Percentiles rank a stretch among this genome's conserved stretches.
phyloP scores from a whole-genome alignment of 1,284 basidiomycete species.

The Sporisorium sorghi region DNA sequence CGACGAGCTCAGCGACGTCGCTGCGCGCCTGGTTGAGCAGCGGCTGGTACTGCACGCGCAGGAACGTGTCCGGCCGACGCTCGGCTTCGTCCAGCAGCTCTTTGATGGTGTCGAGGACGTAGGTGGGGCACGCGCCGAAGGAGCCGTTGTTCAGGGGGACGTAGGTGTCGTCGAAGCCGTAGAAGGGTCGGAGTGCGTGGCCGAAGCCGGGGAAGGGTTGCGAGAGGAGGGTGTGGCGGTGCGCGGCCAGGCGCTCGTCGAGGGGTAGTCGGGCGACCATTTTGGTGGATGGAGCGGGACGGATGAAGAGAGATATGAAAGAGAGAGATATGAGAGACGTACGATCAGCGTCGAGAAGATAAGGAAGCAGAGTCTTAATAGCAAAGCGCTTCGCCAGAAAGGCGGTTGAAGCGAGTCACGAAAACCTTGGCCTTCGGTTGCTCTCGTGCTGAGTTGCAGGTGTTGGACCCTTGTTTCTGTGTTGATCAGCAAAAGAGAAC shows the following conservation, averaged over 20 bases:
- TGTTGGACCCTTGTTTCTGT: constrained; percentile 5
- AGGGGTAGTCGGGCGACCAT: constrained; percentile 14
- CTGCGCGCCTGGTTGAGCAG: constrained; percentile 17
- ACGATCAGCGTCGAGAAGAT: too few relatives aligned
- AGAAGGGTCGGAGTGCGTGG: constrained; percentile 25
- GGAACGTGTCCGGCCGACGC: constrained; percentile 30
- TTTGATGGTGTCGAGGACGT: constrained; percentile 31
- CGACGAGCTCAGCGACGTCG: constrained; percentile 25
- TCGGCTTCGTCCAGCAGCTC: constrained; percentile 33
- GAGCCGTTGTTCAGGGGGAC: constrained; percentile 49
- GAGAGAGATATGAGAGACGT: too few relatives aligned
- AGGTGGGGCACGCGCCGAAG: constrained; percentile 46
- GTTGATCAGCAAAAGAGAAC: too few relatives aligned
- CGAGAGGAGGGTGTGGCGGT: constrained; percentile 14
- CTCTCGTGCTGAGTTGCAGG: not conserved
- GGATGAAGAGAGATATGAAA: not conserved
- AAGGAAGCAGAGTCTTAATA: too few relatives aligned
- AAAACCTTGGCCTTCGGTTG: too few relatives aligned
- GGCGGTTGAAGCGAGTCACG: constrained; percentile 6
- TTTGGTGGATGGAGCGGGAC: not conserved
- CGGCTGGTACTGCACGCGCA: constrained; percentile 29
- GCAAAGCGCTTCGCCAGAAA: too few relatives aligned
- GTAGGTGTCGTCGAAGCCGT: constrained; percentile 40
- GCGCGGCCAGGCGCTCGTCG: constrained; percentile 21
- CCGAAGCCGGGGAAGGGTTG: constrained; percentile 43